Base-by-base conservation (phyloP, 345 rosid genomes). In the Boechera retrofracta region DNA sequence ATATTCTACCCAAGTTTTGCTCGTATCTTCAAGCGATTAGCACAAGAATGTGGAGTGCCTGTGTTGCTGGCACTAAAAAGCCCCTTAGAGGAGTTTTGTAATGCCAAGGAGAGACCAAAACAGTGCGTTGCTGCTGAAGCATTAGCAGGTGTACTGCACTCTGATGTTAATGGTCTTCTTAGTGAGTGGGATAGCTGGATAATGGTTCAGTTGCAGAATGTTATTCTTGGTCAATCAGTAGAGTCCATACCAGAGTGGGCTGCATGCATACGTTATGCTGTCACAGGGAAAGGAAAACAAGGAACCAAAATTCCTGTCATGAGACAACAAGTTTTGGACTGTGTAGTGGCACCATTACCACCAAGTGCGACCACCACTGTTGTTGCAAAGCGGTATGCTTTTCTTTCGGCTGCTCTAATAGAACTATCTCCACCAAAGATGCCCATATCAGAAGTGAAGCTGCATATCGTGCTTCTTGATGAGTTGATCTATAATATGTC, bases 121-220 rank as follows among this genome's bases (percentile, higher is more conserved):
- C 99, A 95, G 81, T 95, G 99, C 73, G 99, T 92, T 84, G 99
- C 98, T 65, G 94, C 98, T 68, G 98, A 95, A 88, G 96, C 96
- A 54, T 88, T 95, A 32, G 99, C 98, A 58, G 99, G 99, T 60
- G 69, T 88, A 64, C 81, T 95, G 80, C 99, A 95, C 77, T 89
- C 97, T 77, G 98, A 95, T 85, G 85, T 95, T 21, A 78, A 86
- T 72, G 99, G 98, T 71, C 88, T 95, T 80, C 65, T 71, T 56
- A 90, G 80, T 70, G 97, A 77, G 42, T 92, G 99, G 99, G 90
- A 95, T 80, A 85, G 82, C 85, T 95, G 99, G 99, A 85, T 95
- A 85, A 88, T 79, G 91, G 78, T 59, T 73, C 96, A 88, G 84
- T 81, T 95, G 84, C 92, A 88, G 90, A 87, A 79, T 68, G 85